Evolutionary conservation across 805 yeast species (phyloP).

Genomic region (Candida tallmaniae): DNA sequence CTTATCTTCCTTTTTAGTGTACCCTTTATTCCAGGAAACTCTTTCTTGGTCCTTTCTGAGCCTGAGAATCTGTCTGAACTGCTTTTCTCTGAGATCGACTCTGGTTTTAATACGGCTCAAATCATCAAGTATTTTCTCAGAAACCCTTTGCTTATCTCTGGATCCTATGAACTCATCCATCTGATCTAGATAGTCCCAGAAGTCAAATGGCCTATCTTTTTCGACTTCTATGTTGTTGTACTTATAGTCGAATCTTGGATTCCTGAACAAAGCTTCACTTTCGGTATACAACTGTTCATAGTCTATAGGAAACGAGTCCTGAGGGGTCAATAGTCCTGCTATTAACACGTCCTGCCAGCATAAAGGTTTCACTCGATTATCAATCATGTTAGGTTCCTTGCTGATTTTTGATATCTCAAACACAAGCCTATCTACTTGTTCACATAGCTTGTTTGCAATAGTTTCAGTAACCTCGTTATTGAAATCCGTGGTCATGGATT

Average conservation of each 20-base stretch:
- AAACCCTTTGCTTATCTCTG: background rate
- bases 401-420: background rate
- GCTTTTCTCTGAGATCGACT: slow-evolving; percentile 3
- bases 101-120: background rate
- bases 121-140: background rate
- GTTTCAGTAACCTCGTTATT: slow-evolving; percentile 1
- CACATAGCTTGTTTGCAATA: slow-evolving; percentile 6
- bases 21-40: slow-evolving; percentile 11
- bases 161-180: slow-evolving; percentile 3
- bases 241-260: slow-evolving; percentile 23
- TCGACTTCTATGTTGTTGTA: slow-evolving; percentile 15
- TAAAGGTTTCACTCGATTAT: background rate
- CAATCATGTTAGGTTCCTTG: background rate
- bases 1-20: background rate
- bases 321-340: slow-evolving; percentile 16
- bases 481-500: slow-evolving; percentile 6
- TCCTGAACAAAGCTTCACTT: slow-evolving; percentile 24
- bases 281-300: slow-evolving; percentile 15
- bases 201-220: slow-evolving; percentile 8
- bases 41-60: slow-evolving; percentile 1
- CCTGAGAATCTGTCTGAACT: slow-evolving; percentile 2
- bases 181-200: slow-evolving; percentile 6
- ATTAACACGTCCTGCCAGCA: slow-evolving; percentile 29
- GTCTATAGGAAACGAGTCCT: slow-evolving; percentile 6
- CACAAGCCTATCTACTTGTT: slow-evolving; percentile 5